phyloP scores from a whole-genome alignment of 495 filamentous ascomycete species.

The Rostrohypoxylon terebratum region DNA sequence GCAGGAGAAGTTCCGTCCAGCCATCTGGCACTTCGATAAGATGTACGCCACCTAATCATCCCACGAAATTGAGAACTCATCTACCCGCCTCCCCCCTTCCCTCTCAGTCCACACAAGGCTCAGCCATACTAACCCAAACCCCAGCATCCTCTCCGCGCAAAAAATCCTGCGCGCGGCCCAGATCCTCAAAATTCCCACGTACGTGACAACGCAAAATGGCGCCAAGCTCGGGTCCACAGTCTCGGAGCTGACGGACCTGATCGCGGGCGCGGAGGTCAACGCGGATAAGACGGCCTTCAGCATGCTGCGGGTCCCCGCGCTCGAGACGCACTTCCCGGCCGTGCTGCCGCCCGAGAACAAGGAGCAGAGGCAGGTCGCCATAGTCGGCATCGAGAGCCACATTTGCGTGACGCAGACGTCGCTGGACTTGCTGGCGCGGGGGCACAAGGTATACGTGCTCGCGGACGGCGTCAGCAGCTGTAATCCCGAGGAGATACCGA shows the following conservation, averaged over 20 bases:
- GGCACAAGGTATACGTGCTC: constrained; percentile 86
- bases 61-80: too few species aligned
- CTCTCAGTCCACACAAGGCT: not conserved
- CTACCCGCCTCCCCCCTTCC: not conserved
- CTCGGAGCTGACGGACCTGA: constrained; percentile 67
- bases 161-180: constrained; percentile 66
- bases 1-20: constrained; percentile 89
- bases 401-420: constrained; percentile 96
- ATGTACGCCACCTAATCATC: constrained; percentile 62
- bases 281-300: constrained; percentile 91
- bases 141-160: constrained; percentile 63
- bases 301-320: constrained; percentile 69
- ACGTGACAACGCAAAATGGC: constrained; percentile 85
- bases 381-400: constrained; percentile 92
- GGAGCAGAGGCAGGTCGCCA: constrained; percentile 58
- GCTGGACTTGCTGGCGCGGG: constrained; percentile 78
- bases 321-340: constrained; percentile 30
- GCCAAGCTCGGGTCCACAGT: constrained; percentile 81
- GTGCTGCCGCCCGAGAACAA: not conserved
- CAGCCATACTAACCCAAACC: not conserved
- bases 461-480: constrained; percentile 93
- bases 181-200: constrained; percentile 79
- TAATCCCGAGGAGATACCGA: constrained; percentile 80
- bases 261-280: constrained; percentile 53
- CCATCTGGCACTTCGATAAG: constrained; percentile 85